Evolutionary conservation across 257 asterid species (phyloP).

Genomic region (Penstemon eatonii): DNA sequence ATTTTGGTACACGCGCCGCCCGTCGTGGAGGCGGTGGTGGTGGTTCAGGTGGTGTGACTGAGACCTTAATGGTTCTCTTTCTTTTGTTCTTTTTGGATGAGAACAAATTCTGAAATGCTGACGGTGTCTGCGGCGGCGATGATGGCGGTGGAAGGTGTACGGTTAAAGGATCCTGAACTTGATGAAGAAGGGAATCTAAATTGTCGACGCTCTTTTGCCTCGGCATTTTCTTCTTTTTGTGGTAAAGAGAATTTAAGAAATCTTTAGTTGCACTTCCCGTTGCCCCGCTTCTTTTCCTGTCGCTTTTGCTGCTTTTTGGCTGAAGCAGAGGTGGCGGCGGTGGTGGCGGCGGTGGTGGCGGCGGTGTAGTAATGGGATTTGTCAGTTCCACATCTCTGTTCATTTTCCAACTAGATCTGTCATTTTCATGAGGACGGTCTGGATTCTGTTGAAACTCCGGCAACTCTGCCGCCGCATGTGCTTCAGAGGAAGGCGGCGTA

Average conservation of each 20-base stretch:
- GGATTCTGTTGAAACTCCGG: conserved; percentile 33
- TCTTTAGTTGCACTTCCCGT: conserved; percentile 63
- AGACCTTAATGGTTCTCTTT: conserved; percentile 51
- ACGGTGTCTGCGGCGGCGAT: conserved; percentile 56
- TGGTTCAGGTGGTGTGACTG: conserved; percentile 28
- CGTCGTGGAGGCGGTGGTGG: conserved; percentile 37
- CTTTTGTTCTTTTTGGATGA: conserved; percentile 59
- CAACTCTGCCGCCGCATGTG: conserved; percentile 31
- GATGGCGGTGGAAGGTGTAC: conserved; percentile 44
- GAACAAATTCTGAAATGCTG: conserved; percentile 60
- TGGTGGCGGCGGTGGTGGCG: conserved; percentile 54
- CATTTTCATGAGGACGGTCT: conserved; percentile 34
- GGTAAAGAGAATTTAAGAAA: conserved; percentile 69
- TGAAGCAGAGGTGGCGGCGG: conserved; percentile 45
- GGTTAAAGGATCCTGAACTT: conserved; percentile 46
- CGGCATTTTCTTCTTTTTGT: conserved; percentile 71
- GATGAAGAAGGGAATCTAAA: conserved; percentile 62
- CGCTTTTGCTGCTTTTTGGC: conserved; percentile 46
- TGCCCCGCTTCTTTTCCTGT: conserved; percentile 55
- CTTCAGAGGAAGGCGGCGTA: conserved; percentile 38
- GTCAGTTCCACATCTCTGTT: conserved; percentile 32
- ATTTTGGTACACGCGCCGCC: conserved; percentile 31
- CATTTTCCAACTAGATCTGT: conserved; percentile 41
- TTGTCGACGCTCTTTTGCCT: conserved; percentile 70
- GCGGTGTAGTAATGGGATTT: conserved; percentile 33